Evolutionary conservation across 768 basidiomycete species (phyloP).

Genomic region (Panellus pusillus): DNA sequence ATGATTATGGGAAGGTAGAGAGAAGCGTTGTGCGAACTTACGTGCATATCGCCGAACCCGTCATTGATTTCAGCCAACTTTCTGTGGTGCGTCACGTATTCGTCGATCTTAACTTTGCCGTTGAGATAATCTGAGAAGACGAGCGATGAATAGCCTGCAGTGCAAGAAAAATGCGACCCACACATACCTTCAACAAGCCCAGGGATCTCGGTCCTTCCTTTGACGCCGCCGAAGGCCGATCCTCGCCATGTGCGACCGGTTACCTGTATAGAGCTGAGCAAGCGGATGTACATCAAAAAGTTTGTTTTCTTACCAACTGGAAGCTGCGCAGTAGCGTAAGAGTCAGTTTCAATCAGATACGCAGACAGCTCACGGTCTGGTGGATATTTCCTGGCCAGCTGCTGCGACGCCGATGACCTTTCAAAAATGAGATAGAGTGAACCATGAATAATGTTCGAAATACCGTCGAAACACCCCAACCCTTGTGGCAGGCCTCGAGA

Average conservation of each 20-base stretch:
- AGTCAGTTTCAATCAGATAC: neutral
- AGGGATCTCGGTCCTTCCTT: conserved; percentile 94
- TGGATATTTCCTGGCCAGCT: conserved; percentile 92
- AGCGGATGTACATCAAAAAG: conserved; percentile 10
- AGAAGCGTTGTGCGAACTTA: conserved; percentile 41
- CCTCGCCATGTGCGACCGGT: conserved; percentile 96
- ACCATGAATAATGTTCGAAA: too few species aligned
- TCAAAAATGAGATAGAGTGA: too few species aligned
- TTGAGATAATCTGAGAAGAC: conserved; percentile 68
- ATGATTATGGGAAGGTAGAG: neutral
- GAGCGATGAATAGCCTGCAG: neutral
- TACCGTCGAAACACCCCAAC: conserved; percentile 91
- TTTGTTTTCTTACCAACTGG: conserved; percentile 48
- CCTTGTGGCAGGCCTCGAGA: conserved; percentile 98
- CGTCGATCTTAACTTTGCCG: conserved; percentile 86
- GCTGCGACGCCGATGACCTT: conserved; percentile 91
- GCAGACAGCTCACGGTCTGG: conserved; percentile 64
- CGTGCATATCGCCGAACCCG: conserved; percentile 96
- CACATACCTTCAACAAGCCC: conserved; percentile 82
- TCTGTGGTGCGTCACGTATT: conserved; percentile 91
- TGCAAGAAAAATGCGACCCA: neutral
- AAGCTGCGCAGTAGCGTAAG: conserved; percentile 34
- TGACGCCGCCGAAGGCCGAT: conserved; percentile 95
- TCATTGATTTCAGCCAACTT: conserved; percentile 75
- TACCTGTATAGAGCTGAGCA: conserved; percentile 48